A percentile compares a stretch with the other conserved stretches of the same genome.
phyloP scores from a whole-genome alignment of 257 asterid species.

The Capsicum pubescens region DNA sequence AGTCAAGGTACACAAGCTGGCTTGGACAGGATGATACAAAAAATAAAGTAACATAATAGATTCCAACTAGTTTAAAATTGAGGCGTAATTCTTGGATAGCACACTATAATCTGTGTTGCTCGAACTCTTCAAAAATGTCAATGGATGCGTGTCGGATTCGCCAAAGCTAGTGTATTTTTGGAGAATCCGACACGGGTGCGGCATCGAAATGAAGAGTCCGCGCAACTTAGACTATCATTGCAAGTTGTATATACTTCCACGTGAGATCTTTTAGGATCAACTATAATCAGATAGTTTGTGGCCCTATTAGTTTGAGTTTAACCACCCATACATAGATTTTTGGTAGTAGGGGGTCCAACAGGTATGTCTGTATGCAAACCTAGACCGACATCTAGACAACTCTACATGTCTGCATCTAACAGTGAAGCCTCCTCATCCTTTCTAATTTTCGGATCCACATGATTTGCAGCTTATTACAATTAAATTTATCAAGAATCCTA shows the following conservation, averaged over 20 bases:
- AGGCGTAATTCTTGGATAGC: background rate
- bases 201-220: too few species aligned
- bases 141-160: too few species aligned
- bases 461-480: background rate
- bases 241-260: background rate
- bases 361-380: background rate
- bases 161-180: too few species aligned
- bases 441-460: background rate
- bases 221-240: background rate
- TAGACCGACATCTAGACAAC: background rate
- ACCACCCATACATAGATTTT: background rate
- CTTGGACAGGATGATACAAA: background rate
- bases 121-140: too few species aligned
- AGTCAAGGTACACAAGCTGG: background rate
- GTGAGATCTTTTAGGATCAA: background rate
- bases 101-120: background rate
- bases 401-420: constrained; percentile 10
- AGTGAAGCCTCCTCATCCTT: constrained; percentile 11
- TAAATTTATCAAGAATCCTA: constrained; percentile 20
- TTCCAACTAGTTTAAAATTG: background rate
- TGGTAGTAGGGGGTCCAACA: background rate
- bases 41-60: background rate
- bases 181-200: too few species aligned
- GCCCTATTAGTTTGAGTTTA: background rate
- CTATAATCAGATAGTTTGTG: background rate